A percentile compares a stretch with the other conserved stretches of the same genome.
Evolutionary conservation across 108 stramenopile genomes (phyloP).

Genomic region (Pseudonitzschia pungens): DNA sequence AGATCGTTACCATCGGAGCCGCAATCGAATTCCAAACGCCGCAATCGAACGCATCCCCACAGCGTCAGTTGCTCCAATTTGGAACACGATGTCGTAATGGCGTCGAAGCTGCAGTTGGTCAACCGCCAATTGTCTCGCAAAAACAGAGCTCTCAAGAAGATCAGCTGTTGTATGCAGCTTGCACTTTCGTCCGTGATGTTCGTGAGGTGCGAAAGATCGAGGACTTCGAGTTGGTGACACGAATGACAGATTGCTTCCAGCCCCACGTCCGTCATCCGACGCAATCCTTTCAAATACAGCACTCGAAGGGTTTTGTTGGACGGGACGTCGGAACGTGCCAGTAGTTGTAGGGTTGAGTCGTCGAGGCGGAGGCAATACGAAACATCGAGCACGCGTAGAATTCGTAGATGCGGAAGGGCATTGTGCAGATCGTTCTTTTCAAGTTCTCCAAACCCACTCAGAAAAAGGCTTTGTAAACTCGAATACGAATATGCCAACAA

Average conservation of each 20-base stretch:
- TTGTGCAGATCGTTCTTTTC: constrained; percentile 47
- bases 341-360: constrained; percentile 51
- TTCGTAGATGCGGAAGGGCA: constrained; percentile 49
- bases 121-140: constrained; percentile 60
- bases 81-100: constrained; percentile 51
- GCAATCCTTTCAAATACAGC: constrained; percentile 58
- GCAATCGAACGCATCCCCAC: constrained; percentile 63
- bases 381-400: constrained; percentile 50
- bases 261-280: constrained; percentile 50
- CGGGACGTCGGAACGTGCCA: constrained; percentile 30
- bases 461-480: constrained; percentile 49
- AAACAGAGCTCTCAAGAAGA: constrained; percentile 53
- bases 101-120: constrained; percentile 55
- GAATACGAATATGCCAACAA: constrained; percentile 47
- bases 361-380: constrained; percentile 52
- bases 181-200: constrained; percentile 52
- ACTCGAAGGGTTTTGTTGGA: constrained; percentile 46
- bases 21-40: constrained; percentile 16
- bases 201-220: constrained; percentile 57
- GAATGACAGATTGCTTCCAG: constrained; percentile 41
- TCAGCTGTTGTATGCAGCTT: constrained; percentile 44
- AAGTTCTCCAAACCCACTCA: constrained; percentile 49
- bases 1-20: not conserved
- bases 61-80: constrained; percentile 57
- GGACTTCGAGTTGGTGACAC: constrained; percentile 46